Base-by-base conservation (phyloP, 2,329 filamentous ascomycete species). In the Exophiala sp. region DNA sequence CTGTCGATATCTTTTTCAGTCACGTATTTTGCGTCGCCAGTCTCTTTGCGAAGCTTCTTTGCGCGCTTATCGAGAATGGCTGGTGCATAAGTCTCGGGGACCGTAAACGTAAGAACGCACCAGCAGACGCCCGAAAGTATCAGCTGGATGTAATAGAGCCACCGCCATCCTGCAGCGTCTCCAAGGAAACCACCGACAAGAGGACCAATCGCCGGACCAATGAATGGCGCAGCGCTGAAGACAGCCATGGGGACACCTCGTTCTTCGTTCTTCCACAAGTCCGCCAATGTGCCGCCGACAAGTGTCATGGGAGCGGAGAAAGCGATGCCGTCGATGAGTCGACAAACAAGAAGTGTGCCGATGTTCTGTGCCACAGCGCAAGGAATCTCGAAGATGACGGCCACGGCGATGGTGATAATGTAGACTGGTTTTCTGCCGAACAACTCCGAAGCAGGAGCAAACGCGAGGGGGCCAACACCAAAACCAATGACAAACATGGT, bases 261-360 rank as follows among this genome's bases (percentile, higher is more conserved):
- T 71, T 95, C 89, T 67, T 94, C 89, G 47, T 85, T 89, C 55
- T 74, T 83, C 88, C 88, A 95, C n/a, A 94, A 70, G 72, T 95
- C 89, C 9, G 89, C 87, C 5, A 95, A 72, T 0, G 88, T 92
- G 7, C 89, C 89, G 40, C 89, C 89, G 7, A 91, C 89, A 1
- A 94, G 78, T 0, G 89, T 92, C 86, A 95, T 92, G 2, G 89
- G 89, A 0, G 89, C 89, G 9, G 86, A 91, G 67, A 92, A 92
- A 5, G 87, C 87, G 52, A 94, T 89, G 42, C 89, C 89, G 58
- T 90, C 89, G 55, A 95, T 88, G 42, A 84, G 76, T 57, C 89
- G 83, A 66, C 85, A 89, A 21, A 89, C 84, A 5, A 95, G 75
- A 6, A 95, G 78, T 0, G 89, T 94, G 18, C 72, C 79, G 29